Base-by-base conservation (phyloP, 2,329 filamentous ascomycete genomes). In the Paecilomyces formosus region DNA sequence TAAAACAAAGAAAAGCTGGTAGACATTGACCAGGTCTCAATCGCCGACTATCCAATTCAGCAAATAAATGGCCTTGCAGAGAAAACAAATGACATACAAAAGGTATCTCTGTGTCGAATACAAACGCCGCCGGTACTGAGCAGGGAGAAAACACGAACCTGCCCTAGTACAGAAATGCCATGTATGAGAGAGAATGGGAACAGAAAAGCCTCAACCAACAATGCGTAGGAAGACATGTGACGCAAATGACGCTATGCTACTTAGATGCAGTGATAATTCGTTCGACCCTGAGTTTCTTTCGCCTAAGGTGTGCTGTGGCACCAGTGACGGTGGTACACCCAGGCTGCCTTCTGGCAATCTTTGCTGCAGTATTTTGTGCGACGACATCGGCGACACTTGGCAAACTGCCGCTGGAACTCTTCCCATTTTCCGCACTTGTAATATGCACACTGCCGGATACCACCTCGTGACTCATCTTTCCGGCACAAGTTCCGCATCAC, bases 351-450 rank as follows among this genome's bases (percentile, higher is more conserved):
- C 78, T 99, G 94, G 76, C 94, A 99, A 75, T 99, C 94, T 77
- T 99, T 99, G 83, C 92, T 97, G 86, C 94, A 99, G 79, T 97
- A 97, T 76, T 99, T 99, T 62, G 94, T 99, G 64, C 94, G 87
- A 66, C 94, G 87, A 78, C 94, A 99, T 64, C 94, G 88, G 64
- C 94, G 88, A 78, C 94, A 99, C 78, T 99, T 99, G 66, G 94
- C 94, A 74, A 99, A 99, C 72, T 99, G 93, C 61, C 94, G 86
- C 45, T 93, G 92, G 73, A 86, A 97, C 76, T 97, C 90, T 74
- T 99, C 94, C 94, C 94, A 99, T 72, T 96, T 97, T 61, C 93
- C 93, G 74, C 94, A 99, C 75, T 96, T 87, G 78, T 96, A 99
- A 78, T 97, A 97, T 57, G 94, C 94, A 74, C 94, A 99, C 73